A percentile compares a stretch with the other conserved stretches of the same genome.
Conservation (phyloP, 176 grass and related monocot genomes). For the Cenchrus purpureus region DNA sequence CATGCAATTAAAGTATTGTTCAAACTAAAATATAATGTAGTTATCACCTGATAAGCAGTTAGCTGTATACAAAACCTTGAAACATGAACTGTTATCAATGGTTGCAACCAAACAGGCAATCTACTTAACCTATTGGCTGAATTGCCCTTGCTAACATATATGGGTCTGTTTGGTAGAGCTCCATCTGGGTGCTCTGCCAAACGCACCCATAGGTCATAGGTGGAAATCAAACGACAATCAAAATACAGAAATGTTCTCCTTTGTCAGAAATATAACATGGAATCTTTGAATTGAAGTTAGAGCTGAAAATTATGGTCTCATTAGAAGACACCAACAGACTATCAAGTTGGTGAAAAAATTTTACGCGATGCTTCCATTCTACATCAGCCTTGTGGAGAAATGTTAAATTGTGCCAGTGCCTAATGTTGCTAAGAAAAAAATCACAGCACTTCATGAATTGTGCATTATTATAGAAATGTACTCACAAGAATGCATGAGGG, state of each 20-base stretch:
- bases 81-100: slow-evolving; percentile 17
- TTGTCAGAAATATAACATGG: slow-evolving; percentile 20
- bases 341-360: background rate
- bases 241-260: slow-evolving; percentile 16
- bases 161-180: too few species aligned
- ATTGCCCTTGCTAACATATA: slow-evolving; percentile 36
- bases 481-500: slow-evolving; percentile 19
- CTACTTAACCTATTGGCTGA: background rate
- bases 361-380: slow-evolving; percentile 18
- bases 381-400: slow-evolving; percentile 8
- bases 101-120: slow-evolving; percentile 12
- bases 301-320: slow-evolving; percentile 14
- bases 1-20: slow-evolving; percentile 1
- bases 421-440: slow-evolving; percentile 12
- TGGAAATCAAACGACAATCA: slow-evolving; percentile 20
- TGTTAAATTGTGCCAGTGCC: background rate
- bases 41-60: background rate
- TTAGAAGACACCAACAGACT: slow-evolving; percentile 13
- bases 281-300: slow-evolving; percentile 17
- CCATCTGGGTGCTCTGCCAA: too few species aligned
- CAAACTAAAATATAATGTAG: slow-evolving; percentile 20
- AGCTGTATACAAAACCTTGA: slow-evolving; percentile 14
- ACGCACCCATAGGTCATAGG: too few species aligned
- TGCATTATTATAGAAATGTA: slow-evolving; percentile 30
- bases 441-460: background rate